Percentiles rank a stretch among this genome's conserved stretches.
phyloP scores from a whole-genome alignment of 257 asterid genomes.

The Ballota nigra region DNA sequence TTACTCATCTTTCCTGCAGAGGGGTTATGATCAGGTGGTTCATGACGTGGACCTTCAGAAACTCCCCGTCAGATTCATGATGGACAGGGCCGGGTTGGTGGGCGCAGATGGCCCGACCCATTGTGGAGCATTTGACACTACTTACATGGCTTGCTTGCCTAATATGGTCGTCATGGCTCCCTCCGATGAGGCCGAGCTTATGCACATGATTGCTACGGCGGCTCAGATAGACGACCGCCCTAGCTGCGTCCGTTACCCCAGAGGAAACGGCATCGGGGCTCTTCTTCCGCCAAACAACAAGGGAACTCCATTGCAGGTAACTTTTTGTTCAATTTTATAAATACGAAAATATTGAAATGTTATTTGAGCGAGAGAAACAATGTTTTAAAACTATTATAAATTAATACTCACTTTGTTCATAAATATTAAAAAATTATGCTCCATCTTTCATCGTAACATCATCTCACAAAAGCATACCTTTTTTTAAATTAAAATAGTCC shows the following conservation, averaged over 20 bases:
- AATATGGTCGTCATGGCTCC: slow-evolving; percentile 89
- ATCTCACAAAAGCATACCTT: too few relatives aligned
- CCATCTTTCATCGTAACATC: too few relatives aligned
- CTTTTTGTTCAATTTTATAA: too few relatives aligned
- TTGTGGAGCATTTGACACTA: slow-evolving; percentile 67
- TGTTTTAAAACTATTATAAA: too few relatives aligned
- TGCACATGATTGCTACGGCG: slow-evolving; percentile 76
- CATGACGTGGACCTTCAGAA: slow-evolving; percentile 79
- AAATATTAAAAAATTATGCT: too few relatives aligned
- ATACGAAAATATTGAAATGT: too few relatives aligned
- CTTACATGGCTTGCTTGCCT: slow-evolving; percentile 72
- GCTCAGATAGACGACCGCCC: slow-evolving; percentile 59
- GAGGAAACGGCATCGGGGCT: slow-evolving; percentile 69
- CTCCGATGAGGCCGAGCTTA: slow-evolving; percentile 64
- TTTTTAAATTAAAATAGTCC: too few relatives aligned
- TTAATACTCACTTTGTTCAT: too few relatives aligned
- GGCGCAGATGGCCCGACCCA: slow-evolving; percentile 84
- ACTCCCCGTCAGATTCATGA: slow-evolving; percentile 59
- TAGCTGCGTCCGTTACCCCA: slow-evolving; percentile 65
- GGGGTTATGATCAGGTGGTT: slow-evolving; percentile 77
- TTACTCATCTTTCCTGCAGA: slow-evolving; percentile 66
- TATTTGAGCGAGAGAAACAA: too few relatives aligned
- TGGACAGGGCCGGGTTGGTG: slow-evolving; percentile 73
- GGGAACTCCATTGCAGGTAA: slow-evolving; percentile 64
- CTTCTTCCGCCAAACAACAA: slow-evolving; percentile 48